Evolutionary conservation across 2,329 filamentous ascomycete genomes (phyloP), one percentile per base, ranked within the genome.

Genomic region (Emydomyces testavorans): DNA sequence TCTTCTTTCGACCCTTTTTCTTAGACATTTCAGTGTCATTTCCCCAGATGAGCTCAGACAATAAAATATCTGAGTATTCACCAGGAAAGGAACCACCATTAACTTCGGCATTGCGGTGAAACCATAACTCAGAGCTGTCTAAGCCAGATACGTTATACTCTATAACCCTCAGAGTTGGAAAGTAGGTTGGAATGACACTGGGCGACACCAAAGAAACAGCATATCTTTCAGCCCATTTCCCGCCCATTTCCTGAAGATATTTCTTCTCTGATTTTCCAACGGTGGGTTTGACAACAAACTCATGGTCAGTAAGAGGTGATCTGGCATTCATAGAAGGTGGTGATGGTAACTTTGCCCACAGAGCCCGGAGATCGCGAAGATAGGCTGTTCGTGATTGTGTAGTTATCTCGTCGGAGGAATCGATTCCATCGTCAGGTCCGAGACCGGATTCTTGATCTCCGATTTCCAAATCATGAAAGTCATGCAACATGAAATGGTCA

Each of bases 401-500:
- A 1, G 75, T 75, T 16, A 92, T 62, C n/a, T 76, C 69, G n/a
- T 71, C 65, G 15, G 23, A 18, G 6, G 20, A 13, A n/a, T 36
- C 16, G 10, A 21, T 11, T 28, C 23, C 46, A 20, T 28, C n/a
- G 3, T 28, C 36, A 6, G 23, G 11, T 8, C 31, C 41, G 5
- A 29, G 18, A 31, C 43, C 40, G 8, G 36, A 6, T 6, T 63
- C 56, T 1, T 63, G 57, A 36, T 65, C 66, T 21, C 70, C 67
- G 40, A 87, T 73, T 52, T 84, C 74, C 46, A 95, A 74, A 0
- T 94, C 77, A 34, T 83, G 74, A 49, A 80, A 85, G 62, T 96
- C 90, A 58, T 94, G 86, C 13, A 98, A 70, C 60, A 96, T 77
- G 65, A 98, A 98, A 64, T 98, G 92, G 58, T 98, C 92, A 54